Base-by-base conservation (phyloP, 345 rosid genomes). In the Microcos paniculata region DNA sequence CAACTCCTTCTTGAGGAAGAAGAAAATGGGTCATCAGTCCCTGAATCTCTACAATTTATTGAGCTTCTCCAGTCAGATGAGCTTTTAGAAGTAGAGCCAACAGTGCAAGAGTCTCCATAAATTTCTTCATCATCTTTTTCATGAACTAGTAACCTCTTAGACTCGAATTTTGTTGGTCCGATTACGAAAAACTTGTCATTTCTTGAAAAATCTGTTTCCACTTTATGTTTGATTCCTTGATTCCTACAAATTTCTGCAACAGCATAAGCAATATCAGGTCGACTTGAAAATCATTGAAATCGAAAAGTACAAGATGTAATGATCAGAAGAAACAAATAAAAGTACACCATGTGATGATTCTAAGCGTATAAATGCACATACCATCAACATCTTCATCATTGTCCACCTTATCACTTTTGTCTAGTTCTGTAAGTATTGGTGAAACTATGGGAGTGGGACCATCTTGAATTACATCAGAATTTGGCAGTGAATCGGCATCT, bases 31-130 rank as follows among this genome's bases (percentile, higher is more conserved):
- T 96, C 99, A 30, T 96, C 98, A 2, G 88, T 88, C 16, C 81
- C 89, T 0, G 93, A 91, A 80, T 91, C 93, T 72, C 84, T 79
- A 59, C 79, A 82, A 58, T 88, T 91, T 16, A 92, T 85, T 28
- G 98, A 96, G 88, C 98, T 91, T 79, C 97, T 88, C 99, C 99
- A 96, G 52, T 96, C 98, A 24, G 99, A 91, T 18, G 99, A 96
- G 85, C 98, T 96, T 88, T 94, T 96, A 0, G 99, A 96, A 31
- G 99, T 96, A 4, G 99, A 96, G 4, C 94, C 99, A 13, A 82
- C 82, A 0, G 98, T 96, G 71, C 86, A 90, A 14, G 97, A 91
- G 49, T 94, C 98, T 11, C 98, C 97, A 8, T 80, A 96, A 70
- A 89, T 89, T 76, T 84, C 87, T 70, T 82, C 92, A 42, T 82